These are phyloP conservation scores for Crepidotus variabilis DNA, from an alignment of 768 basidiomycete genomes.

Conservation along the genomic window DNA sequence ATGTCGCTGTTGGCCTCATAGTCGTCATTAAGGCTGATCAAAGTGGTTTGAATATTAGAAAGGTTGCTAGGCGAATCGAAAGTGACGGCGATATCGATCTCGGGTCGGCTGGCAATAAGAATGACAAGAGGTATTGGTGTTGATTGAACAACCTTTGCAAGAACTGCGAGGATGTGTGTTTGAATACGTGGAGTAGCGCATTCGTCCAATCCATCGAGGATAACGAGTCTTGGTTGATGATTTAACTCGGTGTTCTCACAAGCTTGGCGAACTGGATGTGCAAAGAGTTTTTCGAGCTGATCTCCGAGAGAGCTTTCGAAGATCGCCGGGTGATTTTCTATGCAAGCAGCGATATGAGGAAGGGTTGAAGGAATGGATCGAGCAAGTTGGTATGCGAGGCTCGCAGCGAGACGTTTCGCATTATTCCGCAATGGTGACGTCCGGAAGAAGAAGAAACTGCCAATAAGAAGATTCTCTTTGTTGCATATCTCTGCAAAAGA, in stretches of 20 bases:
- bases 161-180: background rate
- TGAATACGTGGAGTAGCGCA: slow-evolving; percentile 6
- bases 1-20: slow-evolving; percentile 13
- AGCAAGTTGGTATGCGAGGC: slow-evolving; percentile 11
- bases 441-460: slow-evolving; percentile 13
- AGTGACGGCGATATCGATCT: slow-evolving; percentile 5
- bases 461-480: background rate
- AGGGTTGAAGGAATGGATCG: slow-evolving; percentile 3
- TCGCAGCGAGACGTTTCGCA: slow-evolving; percentile 7
- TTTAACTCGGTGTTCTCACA: background rate
- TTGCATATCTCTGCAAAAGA: slow-evolving; percentile 8
- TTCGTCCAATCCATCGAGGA: slow-evolving; percentile 18
- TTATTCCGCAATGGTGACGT: slow-evolving; percentile 4
- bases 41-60: background rate
- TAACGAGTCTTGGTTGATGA: slow-evolving; percentile 2
- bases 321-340: slow-evolving; percentile 9
- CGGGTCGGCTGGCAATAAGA: slow-evolving; percentile 14
- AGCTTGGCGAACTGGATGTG: slow-evolving; percentile 5
- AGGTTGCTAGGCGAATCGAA: background rate
- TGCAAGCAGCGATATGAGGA: background rate
- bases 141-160: background rate
- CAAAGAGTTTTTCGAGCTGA: slow-evolving; percentile 10
- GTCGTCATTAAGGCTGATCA: slow-evolving; percentile 9
- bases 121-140: slow-evolving; percentile 3
- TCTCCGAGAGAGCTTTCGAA: slow-evolving; percentile 5